These are phyloP conservation scores for Amaranthus tricolor DNA, from an alignment of 179 eudicot species.

Conservation along the genomic window DNA sequence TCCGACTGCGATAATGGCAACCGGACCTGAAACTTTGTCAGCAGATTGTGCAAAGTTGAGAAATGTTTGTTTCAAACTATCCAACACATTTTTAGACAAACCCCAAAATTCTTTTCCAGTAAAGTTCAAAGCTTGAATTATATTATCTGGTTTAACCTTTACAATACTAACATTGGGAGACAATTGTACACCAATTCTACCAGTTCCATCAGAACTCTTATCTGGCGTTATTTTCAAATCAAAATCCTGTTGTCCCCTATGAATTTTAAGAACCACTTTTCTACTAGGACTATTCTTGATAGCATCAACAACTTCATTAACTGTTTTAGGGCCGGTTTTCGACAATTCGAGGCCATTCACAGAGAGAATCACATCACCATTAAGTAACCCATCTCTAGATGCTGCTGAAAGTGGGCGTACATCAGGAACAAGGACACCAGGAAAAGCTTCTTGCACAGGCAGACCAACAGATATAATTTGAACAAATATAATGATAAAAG, in stretches of 20 bases:
- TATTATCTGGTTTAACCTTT: constrained; percentile 54
- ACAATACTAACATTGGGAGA: constrained; percentile 68
- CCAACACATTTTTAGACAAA: constrained; percentile 63
- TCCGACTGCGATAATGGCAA: constrained; percentile 96
- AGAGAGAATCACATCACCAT: constrained; percentile 80
- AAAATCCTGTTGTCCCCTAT: constrained; percentile 44
- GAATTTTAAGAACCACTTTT: constrained; percentile 60
- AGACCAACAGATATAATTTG: constrained; percentile 85
- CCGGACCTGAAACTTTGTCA: constrained; percentile 88
- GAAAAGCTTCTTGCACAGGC: constrained; percentile 91
- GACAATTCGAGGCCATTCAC: constrained; percentile 56
- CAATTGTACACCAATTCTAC: constrained; percentile 86
- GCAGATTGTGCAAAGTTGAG: constrained; percentile 83
- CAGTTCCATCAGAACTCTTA: constrained; percentile 76
- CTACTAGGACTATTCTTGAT: constrained; percentile 65
- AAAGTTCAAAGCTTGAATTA: constrained; percentile 54
- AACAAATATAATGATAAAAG: constrained; percentile 65
- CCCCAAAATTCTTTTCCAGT: constrained; percentile 82
- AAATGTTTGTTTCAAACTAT: constrained; percentile 84
- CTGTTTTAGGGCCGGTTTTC: constrained; percentile 52
- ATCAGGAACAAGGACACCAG: constrained; percentile 95
- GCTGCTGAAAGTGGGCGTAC: constrained; percentile 80
- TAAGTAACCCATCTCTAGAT: constrained; percentile 72
- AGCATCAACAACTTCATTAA: constrained; percentile 70
- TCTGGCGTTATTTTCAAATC: constrained; percentile 77